A percentile compares a stretch with the other conserved stretches of the same genome.
These are phyloP conservation scores for Phytophthora lateralis DNA, from an alignment of 352 stramenopile genomes.

Conservation along the genomic window DNA sequence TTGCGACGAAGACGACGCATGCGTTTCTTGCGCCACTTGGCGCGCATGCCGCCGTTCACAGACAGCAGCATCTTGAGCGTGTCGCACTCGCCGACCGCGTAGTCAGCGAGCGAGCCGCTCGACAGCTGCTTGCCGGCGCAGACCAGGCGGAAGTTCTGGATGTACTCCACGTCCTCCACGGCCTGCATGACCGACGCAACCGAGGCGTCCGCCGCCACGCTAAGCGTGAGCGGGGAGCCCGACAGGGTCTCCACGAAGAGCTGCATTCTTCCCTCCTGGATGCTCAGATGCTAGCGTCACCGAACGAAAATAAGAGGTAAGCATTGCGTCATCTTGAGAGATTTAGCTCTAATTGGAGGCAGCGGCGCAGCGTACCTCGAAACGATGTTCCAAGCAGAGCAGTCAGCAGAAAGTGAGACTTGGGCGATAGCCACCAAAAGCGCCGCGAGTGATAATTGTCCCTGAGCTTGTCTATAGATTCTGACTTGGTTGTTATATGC, in stretches of 20 bases:
- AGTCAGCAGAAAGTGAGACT: slow-evolving; percentile 92
- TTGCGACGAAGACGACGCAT: slow-evolving; percentile 98
- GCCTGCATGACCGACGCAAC: slow-evolving; percentile 93
- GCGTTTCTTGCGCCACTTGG: slow-evolving; percentile 99
- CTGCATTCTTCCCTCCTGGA: slow-evolving; percentile 94
- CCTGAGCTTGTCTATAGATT: slow-evolving; percentile 8
- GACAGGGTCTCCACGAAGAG: slow-evolving; percentile 94
- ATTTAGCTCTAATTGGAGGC: neutral
- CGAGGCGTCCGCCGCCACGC: slow-evolving; percentile 86
- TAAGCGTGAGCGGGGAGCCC: slow-evolving; percentile 81
- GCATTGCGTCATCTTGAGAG: neutral
- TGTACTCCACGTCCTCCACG: slow-evolving; percentile 96
- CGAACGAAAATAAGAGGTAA: slow-evolving; percentile 10
- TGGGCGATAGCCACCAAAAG: neutral
- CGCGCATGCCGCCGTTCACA: slow-evolving; percentile 94
- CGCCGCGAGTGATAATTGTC: slow-evolving; percentile 12
- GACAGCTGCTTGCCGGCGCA: slow-evolving; percentile 82
- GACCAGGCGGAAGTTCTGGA: slow-evolving; percentile 92
- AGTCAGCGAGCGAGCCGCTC: slow-evolving; percentile 90
- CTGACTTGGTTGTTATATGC: slow-evolving; percentile 14
- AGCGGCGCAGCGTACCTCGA: slow-evolving; percentile 48
- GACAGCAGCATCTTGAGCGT: slow-evolving; percentile 92
- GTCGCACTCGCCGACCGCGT: slow-evolving; percentile 92
- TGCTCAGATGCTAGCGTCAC: slow-evolving; percentile 85
- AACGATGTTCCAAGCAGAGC: slow-evolving; percentile 88